Evolutionary conservation across 2,329 filamentous ascomycete species (phyloP), one percentile per base, ranked within the genome.

Genomic region (Fusarium pseudograminearum): DNA sequence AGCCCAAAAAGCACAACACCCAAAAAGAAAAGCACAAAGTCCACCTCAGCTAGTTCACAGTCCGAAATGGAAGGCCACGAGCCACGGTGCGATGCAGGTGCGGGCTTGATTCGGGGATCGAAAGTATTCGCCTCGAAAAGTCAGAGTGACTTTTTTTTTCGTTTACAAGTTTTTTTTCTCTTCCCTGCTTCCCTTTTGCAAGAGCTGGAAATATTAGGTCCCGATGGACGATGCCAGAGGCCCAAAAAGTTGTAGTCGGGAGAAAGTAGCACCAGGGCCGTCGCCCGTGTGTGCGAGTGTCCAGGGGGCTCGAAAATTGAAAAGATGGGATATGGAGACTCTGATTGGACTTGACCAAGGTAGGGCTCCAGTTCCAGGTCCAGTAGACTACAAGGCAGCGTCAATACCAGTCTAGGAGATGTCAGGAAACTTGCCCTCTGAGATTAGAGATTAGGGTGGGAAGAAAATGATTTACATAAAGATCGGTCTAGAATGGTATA

Each of bases 321-420:
- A 66, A 57, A 66, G 66, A 67, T 69, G 60, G 51, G 54, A 62
- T 47, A 58, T 57, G 52, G 45, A 41, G 57, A 38, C 38, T 65
- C 56, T 74, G 72, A 74, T 74, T 74, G 72, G 72, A 62, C 16
- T 16, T 28, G 48, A 40, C 51, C 65, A 59, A 66, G 57, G 52
- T 73, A 74, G 72, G 72, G 72, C 70, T 74, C 61, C 65, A 55
- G 55, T 67, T 68, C 55, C 57, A 47, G 57, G 55, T 22, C 55
- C 38, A 48, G 57, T 58, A n/a, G n/a, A n/a, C n/a, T n/a, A 24
- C 20, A 42, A 42, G 20, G 24, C 54, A 57, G 55, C 34, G 56
- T 40, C 33, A 22, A n/a, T 40, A 31, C 33, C 24, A 38, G 22
- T 16, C 28, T n/a, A 50, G 41, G 41, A 44, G 14, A 46, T 31